A percentile compares a stretch with the other conserved stretches of the same genome.
Evolutionary conservation across 768 basidiomycete species (phyloP).

Genomic region (Rhodosporidiobolus odoratus): DNA sequence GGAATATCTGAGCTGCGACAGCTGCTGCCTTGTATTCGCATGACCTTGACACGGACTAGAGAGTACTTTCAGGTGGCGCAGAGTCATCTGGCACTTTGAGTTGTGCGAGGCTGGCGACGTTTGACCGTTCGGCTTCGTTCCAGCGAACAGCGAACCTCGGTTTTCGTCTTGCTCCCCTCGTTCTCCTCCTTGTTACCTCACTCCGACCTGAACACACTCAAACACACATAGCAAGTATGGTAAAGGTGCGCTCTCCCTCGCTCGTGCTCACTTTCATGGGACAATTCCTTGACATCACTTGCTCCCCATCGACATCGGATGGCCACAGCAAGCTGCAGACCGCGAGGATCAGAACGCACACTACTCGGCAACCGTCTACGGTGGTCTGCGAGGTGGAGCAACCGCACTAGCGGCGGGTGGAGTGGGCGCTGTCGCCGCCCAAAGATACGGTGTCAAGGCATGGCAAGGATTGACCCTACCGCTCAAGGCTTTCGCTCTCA

Average conservation of each 20-base stretch:
- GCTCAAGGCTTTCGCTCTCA: constrained; percentile 38
- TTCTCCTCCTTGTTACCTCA: background rate
- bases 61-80: background rate
- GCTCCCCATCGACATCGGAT: background rate
- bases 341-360: constrained; percentile 10
- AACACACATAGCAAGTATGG: constrained; percentile 3
- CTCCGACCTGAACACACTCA: background rate
- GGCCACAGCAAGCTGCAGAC: constrained; percentile 1
- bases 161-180: background rate
- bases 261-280: background rate
- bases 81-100: background rate
- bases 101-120: background rate
- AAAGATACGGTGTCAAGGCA: constrained; percentile 20
- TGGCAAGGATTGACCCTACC: constrained; percentile 33
- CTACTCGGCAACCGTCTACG: constrained; percentile 10
- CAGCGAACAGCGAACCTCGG: background rate
- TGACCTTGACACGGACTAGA: too few species aligned
- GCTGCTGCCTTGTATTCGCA: too few species aligned
- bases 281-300: background rate
- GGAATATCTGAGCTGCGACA: background rate
- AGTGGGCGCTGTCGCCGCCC: constrained; percentile 21
- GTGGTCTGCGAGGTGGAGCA: constrained; percentile 16
- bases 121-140: background rate
- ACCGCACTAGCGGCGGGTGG: constrained; percentile 11
- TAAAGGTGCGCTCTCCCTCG: constrained; percentile 5